phyloP scores from a whole-genome alignment of 192 early-diverging fungal species.

The Mortierella antarctica region DNA sequence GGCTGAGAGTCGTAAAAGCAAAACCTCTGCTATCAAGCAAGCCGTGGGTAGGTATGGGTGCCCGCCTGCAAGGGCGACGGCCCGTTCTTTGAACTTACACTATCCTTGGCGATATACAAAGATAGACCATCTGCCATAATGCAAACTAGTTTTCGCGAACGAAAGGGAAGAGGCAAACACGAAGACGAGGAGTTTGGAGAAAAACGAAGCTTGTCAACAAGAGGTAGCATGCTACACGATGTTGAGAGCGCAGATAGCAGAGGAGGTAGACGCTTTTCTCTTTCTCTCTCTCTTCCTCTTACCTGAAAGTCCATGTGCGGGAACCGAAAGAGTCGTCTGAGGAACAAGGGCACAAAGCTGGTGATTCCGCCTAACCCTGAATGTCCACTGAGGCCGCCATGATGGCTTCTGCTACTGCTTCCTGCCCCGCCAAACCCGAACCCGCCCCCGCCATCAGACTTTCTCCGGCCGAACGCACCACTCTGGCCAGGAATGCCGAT shows the following conservation, averaged over 20 bases:
- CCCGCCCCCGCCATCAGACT: conserved; percentile 24
- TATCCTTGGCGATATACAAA: conserved; percentile 81
- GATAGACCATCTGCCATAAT: conserved; percentile 89
- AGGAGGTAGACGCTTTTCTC: not conserved
- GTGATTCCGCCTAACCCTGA: conserved; percentile 15
- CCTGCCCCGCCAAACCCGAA: conserved; percentile 15
- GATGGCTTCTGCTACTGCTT: conserved; percentile 5
- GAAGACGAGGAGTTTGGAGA: not conserved
- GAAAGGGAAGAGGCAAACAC: not conserved
- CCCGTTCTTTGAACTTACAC: conserved; percentile 69
- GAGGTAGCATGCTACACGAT: too few relatives aligned
- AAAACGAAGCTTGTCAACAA: too few relatives aligned
- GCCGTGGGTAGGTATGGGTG: too few relatives aligned
- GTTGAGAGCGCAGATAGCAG: not conserved
- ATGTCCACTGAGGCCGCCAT: conserved; percentile 3
- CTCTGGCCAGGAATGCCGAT: conserved; percentile 31
- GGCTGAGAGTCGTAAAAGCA: not conserved
- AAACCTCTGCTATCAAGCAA: not conserved
- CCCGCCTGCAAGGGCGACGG: not conserved
- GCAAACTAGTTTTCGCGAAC: conserved; percentile 67
- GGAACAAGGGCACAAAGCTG: conserved; percentile 61
- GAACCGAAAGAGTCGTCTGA: conserved; percentile 65
- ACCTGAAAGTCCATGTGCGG: conserved; percentile 88
- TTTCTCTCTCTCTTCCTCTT: not conserved
- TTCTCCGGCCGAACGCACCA: conserved; percentile 22